Percentiles rank a stretch among this genome's conserved stretches.
These are phyloP conservation scores for Ustilago vetiveriae DNA, from an alignment of 1,284 basidiomycete genomes.

Conservation along the genomic window DNA sequence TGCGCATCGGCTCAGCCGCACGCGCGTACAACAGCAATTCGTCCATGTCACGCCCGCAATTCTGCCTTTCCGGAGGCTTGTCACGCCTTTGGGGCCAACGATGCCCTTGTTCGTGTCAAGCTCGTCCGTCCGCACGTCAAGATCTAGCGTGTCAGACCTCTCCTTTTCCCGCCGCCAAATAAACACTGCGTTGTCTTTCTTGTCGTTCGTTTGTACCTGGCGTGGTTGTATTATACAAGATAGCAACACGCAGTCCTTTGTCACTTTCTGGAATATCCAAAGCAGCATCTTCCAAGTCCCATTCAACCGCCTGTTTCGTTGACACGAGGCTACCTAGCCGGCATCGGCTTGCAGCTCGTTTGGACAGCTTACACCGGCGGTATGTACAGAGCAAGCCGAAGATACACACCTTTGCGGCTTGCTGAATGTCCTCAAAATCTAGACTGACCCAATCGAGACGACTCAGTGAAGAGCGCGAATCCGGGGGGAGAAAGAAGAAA, in stretches of 20 bases:
- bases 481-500: too few species aligned
- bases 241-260: constrained; percentile 9
- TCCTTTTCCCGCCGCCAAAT: constrained; percentile 19
- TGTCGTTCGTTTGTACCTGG: constrained; percentile 5
- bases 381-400: too few species aligned
- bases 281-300: constrained; percentile 3
- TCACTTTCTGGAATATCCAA: constrained; percentile 8
- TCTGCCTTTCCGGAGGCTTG: not conserved
- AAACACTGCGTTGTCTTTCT: constrained; percentile 1
- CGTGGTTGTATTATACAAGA: constrained; percentile 13
- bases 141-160: not conserved
- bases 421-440: too few species aligned
- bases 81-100: not conserved
- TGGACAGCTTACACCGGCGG: too few species aligned
- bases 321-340: too few species aligned
- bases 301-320: too few species aligned
- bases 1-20: too few species aligned
- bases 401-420: too few species aligned
- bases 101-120: not conserved
- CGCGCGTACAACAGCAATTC: not conserved
- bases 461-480: too few species aligned
- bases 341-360: too few species aligned
- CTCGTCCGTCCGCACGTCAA: not conserved
- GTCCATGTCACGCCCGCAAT: not conserved
- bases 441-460: too few species aligned